Percentiles rank a stretch among this genome's conserved stretches.
Conservation (phyloP, 2,329 filamentous ascomycete genomes). For the Colletotrichum theobromicola region DNA sequence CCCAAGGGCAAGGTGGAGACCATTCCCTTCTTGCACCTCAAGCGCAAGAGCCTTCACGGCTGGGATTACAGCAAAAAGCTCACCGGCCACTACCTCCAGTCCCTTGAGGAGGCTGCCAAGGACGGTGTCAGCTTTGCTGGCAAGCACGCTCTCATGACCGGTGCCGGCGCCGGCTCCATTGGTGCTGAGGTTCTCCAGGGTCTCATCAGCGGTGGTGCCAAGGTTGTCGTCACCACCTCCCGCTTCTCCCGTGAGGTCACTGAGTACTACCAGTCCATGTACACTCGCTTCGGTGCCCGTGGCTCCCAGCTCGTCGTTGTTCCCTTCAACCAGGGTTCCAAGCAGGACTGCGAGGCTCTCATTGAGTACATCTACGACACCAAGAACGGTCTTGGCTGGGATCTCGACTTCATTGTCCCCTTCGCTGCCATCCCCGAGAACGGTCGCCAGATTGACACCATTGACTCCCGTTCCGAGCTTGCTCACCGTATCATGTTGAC, state of each 20-base stretch:
- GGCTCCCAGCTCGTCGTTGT: conserved; percentile 98
- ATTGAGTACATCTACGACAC: conserved; percentile 96
- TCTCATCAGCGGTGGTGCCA: conserved; percentile 93
- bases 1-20: conserved; percentile 94
- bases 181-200: conserved; percentile 96
- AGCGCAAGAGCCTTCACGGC: conserved; percentile 89
- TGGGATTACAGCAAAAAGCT: conserved; percentile 99
- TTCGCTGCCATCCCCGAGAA: conserved; percentile 99
- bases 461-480: conserved; percentile 97
- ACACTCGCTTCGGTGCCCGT: conserved; percentile 89
- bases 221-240: conserved; percentile 95
- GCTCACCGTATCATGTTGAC: conserved; percentile 99
- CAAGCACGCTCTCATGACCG: conserved; percentile 98
- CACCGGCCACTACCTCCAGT: conserved; percentile 90
- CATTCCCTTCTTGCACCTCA: conserved; percentile 95
- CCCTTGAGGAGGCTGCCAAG: conserved; percentile 86
- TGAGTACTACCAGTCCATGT: conserved; percentile 99
- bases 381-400: conserved; percentile 97
- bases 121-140: conserved; percentile 89
- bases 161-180: conserved; percentile 96
- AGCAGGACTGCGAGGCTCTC: conserved; percentile 94
- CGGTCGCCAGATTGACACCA: conserved; percentile 90
- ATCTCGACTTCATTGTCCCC: conserved; percentile 93
- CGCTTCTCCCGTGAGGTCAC: conserved; percentile 97
- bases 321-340: conserved; percentile 98